Base-by-base conservation (phyloP, 352 stramenopile species). In the Thraustochytrium striatum region DNA sequence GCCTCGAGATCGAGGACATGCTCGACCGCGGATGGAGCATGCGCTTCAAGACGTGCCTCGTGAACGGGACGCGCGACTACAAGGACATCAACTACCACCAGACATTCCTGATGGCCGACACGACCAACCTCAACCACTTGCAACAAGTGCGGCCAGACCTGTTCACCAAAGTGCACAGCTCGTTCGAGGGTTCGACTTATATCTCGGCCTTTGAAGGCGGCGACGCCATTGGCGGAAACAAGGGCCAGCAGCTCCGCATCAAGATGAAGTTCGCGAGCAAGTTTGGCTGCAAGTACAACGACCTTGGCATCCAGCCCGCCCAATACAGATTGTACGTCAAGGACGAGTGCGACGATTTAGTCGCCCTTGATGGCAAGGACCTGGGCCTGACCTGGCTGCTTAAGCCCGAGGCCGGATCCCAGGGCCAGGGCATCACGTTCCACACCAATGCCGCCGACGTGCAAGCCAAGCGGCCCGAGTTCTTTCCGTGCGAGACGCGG, bases 21-120 rank as follows among this genome's bases (percentile, higher is more conserved):
- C 61, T 75, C 21, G 65, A 75, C 32, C 65, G 65, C 5, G 65
- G 65, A 33, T 75, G 65, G 65, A 75, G 65, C 50, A 75, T 75
- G 65, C 44, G 65, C 11, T 75, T 75, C 65, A 75, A 75, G 65
- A 53, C 65, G 25, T 75, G 65, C 52, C 41, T 75, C 28, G 65
- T 75, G 21, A 75, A 75, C 32, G 65, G 65, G 3, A 75, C 65
- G 38, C 65, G 65, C 35, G 65, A 75, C 33, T 75, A 75, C 52
- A 75, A 75, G 38, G 65, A 75, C 61, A 75, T 75, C 16, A 75
- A 75, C 50, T 75, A 75, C 38, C 65, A 75, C 65, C 30, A 68
- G 44, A 75, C 65, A 7, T 35, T 75, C n/a, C 41, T 75, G 3
- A 28, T 75, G 41, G 65, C 65, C 39, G 65, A 75, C 25, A 75